Conservation (phyloP, 163 green algal genomes). For the Picocystis sp. region DNA sequence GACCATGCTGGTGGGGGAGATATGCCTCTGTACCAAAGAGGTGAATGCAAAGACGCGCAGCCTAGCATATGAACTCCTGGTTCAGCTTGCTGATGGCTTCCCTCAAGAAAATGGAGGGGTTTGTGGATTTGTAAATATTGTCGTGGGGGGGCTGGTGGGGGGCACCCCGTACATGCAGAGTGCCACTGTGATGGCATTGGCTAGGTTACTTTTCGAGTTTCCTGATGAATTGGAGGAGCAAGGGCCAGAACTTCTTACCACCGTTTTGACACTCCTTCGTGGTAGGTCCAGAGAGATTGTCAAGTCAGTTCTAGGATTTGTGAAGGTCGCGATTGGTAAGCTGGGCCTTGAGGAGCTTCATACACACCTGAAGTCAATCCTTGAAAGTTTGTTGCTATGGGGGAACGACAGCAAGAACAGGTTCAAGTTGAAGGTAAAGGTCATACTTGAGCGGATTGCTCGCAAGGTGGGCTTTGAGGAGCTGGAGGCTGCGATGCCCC, state of each 20-base stretch:
- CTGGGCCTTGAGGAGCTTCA: constrained; percentile 53
- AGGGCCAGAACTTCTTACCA: constrained; percentile 37
- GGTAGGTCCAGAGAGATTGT: constrained; percentile 71
- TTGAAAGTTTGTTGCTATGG: constrained; percentile 83
- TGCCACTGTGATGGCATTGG: constrained; percentile 55
- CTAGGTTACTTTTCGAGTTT: constrained; percentile 84
- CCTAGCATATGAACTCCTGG: constrained; percentile 67
- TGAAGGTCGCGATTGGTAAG: constrained; percentile 53
- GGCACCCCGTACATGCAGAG: constrained; percentile 56
- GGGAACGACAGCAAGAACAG: constrained; percentile 87
- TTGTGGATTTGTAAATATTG: constrained; percentile 48
- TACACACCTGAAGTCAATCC: constrained; percentile 42
- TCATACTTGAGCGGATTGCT: constrained; percentile 79
- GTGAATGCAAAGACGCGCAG: constrained; percentile 65
- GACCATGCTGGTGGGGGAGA: constrained; percentile 7
- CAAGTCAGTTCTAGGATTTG: constrained; percentile 80
- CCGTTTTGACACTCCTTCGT: constrained; percentile 71
- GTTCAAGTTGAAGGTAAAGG: constrained; percentile 82
- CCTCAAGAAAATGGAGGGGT: constrained; percentile 7
- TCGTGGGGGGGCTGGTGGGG: constrained; percentile 69
- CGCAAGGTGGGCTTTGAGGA: constrained; percentile 62
- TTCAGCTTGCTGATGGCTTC: constrained; percentile 47
- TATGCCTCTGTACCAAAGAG: constrained; percentile 15
- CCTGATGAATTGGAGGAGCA: constrained; percentile 8
- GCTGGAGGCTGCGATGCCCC: constrained; percentile 52